Conservation (phyloP, 2,329 filamentous ascomycete genomes). For the Ophiostoma piceae region DNA sequence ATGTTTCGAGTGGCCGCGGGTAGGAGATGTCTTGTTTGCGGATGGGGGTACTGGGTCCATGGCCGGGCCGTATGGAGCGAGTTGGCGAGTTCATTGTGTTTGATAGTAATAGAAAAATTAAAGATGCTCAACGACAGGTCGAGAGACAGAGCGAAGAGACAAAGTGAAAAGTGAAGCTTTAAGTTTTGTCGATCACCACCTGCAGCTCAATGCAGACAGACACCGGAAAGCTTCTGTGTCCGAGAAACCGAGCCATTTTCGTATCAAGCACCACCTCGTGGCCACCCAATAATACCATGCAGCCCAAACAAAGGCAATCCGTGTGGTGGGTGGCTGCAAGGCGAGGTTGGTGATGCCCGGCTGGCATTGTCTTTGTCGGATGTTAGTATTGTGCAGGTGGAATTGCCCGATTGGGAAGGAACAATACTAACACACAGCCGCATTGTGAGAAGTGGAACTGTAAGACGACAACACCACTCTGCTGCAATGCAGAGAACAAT, state of each 20-base stretch:
- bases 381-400: conserved; percentile 21
- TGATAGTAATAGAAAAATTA: background rate
- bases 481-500: background rate
- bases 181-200: background rate
- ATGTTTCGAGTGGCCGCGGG: background rate
- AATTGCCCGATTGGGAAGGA: conserved; percentile 8
- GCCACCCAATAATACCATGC: background rate
- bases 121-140: background rate
- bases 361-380: conserved; percentile 18
- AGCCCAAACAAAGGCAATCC: background rate
- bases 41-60: background rate
- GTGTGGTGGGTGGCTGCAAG: background rate
- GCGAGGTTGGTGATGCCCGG: background rate
- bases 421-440: conserved; percentile 21
- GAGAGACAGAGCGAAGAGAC: no score
- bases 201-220: background rate
- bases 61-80: background rate
- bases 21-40: conserved; percentile 22
- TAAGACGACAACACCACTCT: background rate
- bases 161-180: background rate
- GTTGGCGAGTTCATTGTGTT: background rate
- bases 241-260: background rate
- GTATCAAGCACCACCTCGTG: background rate
- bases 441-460: background rate
- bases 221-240: background rate